These are phyloP conservation scores for Trichomonas vaginalis DNA, from an alignment of 208 protist species.

Conservation along the genomic window DNA sequence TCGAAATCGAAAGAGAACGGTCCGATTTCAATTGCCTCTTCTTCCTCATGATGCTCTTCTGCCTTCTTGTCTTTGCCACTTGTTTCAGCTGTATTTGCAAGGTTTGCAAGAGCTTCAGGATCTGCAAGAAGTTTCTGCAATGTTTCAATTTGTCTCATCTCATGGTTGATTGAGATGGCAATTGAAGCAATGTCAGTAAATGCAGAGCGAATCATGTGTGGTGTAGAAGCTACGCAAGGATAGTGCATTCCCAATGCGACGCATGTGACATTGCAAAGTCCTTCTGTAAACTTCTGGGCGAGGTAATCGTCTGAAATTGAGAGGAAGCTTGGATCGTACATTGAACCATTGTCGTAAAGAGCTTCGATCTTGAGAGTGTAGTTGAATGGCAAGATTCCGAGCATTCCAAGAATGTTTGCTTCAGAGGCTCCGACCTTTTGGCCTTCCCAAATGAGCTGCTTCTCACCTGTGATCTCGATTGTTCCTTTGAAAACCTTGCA, in stretches of 20 bases:
- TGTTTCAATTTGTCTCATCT: slow-evolving; percentile 58
- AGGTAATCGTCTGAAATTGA: slow-evolving; percentile 72
- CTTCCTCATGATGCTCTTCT: no score
- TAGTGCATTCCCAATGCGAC: slow-evolving; percentile 77
- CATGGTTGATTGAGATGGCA: slow-evolving; percentile 68
- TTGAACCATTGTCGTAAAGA: slow-evolving; percentile 77
- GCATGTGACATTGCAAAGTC: slow-evolving; percentile 66
- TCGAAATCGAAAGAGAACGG: no score
- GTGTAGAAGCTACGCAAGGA: slow-evolving; percentile 72
- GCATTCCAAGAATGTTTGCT: slow-evolving; percentile 80
- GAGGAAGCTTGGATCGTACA: slow-evolving; percentile 74
- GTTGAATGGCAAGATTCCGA: slow-evolving; percentile 94
- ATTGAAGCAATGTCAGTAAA: slow-evolving; percentile 86
- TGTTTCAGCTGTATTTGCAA: no score
- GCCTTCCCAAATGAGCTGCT: no score
- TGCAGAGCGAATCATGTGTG: slow-evolving; percentile 72
- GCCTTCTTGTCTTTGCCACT: no score
- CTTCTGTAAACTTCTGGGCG: slow-evolving; percentile 56
- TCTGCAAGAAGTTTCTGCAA: slow-evolving; percentile 44
- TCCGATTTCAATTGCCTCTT: no score
- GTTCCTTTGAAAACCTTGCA: no score
- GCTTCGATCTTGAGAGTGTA: slow-evolving; percentile 72
- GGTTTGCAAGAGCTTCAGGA: slow-evolving; percentile 22
- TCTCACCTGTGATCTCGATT: no score
- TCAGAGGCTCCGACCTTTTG: slow-evolving; percentile 80